These are phyloP conservation scores for Tephrocybe sp. DNA, from an alignment of 768 basidiomycete species.

Conservation along the genomic window DNA sequence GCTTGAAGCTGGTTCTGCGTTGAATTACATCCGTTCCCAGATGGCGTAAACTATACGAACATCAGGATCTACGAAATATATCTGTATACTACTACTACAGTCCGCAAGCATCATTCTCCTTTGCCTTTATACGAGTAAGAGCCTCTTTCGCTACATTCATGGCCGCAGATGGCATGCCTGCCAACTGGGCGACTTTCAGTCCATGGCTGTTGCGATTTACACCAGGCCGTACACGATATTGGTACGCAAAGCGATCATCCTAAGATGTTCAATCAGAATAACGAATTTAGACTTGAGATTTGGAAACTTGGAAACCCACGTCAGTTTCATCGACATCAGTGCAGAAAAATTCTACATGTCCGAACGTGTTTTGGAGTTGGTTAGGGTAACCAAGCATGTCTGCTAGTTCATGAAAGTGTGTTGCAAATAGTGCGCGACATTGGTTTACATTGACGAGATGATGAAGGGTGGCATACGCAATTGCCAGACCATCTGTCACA, in stretches of 20 bases:
- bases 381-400: constrained; percentile 71
- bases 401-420: constrained; percentile 95
- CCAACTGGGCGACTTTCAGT: constrained; percentile 83
- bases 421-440: constrained; percentile 91
- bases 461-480: constrained; percentile 88
- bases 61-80: background rate
- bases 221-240: constrained; percentile 76
- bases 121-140: constrained; percentile 37
- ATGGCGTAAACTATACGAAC: constrained; percentile 24
- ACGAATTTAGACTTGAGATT: background rate
- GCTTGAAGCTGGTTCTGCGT: constrained; percentile 83
- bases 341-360: constrained; percentile 79
- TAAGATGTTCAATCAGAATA: constrained; percentile 23
- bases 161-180: constrained; percentile 71
- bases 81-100: constrained; percentile 1
- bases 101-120: constrained; percentile 7
- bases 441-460: constrained; percentile 69
- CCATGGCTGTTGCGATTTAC: constrained; percentile 92
- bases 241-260: constrained; percentile 81
- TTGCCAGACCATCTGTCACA: constrained; percentile 86
- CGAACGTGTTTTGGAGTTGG: constrained; percentile 45
- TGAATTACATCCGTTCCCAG: constrained; percentile 82
- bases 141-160: constrained; percentile 59
- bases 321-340: constrained; percentile 80
- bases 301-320: constrained; percentile 43